phyloP scores from a whole-genome alignment of 495 filamentous ascomycete genomes.

The Penicillium bovifimosum region DNA sequence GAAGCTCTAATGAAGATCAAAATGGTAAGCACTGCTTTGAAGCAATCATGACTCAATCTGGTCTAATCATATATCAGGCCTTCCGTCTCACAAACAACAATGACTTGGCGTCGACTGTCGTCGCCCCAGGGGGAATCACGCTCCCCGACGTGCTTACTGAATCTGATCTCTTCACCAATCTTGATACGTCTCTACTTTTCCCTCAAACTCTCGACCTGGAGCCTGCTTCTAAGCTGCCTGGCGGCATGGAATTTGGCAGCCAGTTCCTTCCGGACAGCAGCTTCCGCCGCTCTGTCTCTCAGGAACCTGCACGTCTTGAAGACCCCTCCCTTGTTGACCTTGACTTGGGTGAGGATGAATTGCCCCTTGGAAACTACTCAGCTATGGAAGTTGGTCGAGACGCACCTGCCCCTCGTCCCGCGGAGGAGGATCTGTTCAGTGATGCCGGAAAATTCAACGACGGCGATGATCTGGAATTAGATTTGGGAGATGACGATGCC shows the following conservation, averaged over 20 bases:
- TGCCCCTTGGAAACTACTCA: constrained; percentile 43
- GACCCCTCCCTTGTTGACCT: constrained; percentile 48
- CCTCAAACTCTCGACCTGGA: constrained; percentile 58
- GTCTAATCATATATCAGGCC: constrained; percentile 43
- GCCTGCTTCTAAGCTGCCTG: constrained; percentile 53
- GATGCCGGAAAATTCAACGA: constrained; percentile 52
- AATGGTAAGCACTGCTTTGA: constrained; percentile 60
- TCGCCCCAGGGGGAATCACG: constrained; percentile 63
- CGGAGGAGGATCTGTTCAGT: constrained; percentile 70
- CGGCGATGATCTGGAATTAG: constrained; percentile 40
- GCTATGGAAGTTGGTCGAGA: constrained; percentile 85
- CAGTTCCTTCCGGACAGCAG: constrained; percentile 64
- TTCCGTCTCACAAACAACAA: constrained; percentile 76
- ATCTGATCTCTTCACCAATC: constrained; percentile 71
- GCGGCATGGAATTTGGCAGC: constrained; percentile 54
- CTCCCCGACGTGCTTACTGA: constrained; percentile 87
- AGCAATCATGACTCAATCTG: neutral
- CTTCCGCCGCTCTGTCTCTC: constrained; percentile 44
- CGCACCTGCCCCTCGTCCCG: constrained; percentile 55
- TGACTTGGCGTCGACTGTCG: constrained; percentile 66
- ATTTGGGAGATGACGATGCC: constrained; percentile 50
- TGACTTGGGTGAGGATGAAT: constrained; percentile 47
- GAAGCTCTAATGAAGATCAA: constrained; percentile 97
- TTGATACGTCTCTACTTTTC: constrained; percentile 69
- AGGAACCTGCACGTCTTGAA: constrained; percentile 45